Evolutionary conservation across 164 flowering plant species (phyloP).

Genomic region (Paratinospora sagittata): DNA sequence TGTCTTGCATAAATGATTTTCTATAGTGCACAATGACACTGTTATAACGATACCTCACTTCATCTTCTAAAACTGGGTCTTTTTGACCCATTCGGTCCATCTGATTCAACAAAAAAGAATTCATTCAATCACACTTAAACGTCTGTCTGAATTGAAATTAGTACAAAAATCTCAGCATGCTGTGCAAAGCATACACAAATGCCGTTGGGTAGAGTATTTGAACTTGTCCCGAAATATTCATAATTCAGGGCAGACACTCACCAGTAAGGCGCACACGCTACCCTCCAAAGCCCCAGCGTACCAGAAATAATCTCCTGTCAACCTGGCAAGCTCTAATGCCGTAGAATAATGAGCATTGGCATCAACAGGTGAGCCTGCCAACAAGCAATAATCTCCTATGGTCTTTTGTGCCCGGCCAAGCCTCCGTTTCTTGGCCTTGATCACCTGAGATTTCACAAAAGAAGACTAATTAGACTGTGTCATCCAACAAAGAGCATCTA

Average conservation of each 20-base stretch:
- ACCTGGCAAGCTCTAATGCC: slow-evolving; percentile 86
- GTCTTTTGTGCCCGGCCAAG: slow-evolving; percentile 98
- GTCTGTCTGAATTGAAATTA: neutral
- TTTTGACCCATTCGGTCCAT: slow-evolving; percentile 69
- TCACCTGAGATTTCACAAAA: slow-evolving; percentile 50
- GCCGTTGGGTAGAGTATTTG: neutral
- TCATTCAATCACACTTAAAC: neutral
- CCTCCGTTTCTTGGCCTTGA: slow-evolving; percentile 90
- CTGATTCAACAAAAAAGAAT: slow-evolving; percentile 30
- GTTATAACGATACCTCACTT: slow-evolving; percentile 82
- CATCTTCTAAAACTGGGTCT: slow-evolving; percentile 76
- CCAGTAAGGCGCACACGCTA: slow-evolving; percentile 95
- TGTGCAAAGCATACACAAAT: neutral
- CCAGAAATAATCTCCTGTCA: slow-evolving; percentile 97
- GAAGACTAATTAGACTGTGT: slow-evolving; percentile 5
- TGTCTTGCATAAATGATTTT: slow-evolving; percentile 88
- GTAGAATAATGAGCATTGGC: slow-evolving; percentile 98
- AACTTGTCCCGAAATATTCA: neutral
- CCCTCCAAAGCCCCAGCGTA: slow-evolving; percentile 99
- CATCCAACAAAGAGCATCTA: slow-evolving; percentile 1
- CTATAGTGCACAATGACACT: slow-evolving; percentile 80
- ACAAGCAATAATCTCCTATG: slow-evolving; percentile 92
- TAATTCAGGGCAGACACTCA: slow-evolving; percentile 23
- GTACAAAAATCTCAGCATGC: neutral
- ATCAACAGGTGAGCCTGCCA: slow-evolving; percentile 99